Base-by-base conservation (phyloP, 768 basidiomycete genomes). In the Auricularia cornea region DNA sequence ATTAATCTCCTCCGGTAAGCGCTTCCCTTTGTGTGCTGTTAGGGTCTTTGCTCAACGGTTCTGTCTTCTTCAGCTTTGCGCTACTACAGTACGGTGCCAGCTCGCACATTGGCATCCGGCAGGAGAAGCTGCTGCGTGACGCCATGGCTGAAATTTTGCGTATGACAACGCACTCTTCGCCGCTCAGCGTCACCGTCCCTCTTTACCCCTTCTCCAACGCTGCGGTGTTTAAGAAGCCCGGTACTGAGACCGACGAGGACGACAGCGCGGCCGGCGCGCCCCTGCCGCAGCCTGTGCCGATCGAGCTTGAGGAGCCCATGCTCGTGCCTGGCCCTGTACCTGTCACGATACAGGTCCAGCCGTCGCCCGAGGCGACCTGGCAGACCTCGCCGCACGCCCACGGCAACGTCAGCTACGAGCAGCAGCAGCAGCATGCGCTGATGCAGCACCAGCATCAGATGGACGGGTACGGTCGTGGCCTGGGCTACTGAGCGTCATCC, bases 111-210 rank as follows among this genome's bases (percentile, higher is more conserved):
- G 91, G 91, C 67, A 84, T 84, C 33, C 90, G 91, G 29, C 92
- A 94, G 75, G 91, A 94, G 72, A 83, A 83, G 66, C 76, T 94
- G 26, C 77, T 94, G 18, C 91, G 92, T 69, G 89, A 87, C 3
- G 78, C 92, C 40, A 92, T 93, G 91, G 78, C 83, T 56, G 92
- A 92, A 70, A 92, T 93, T 64, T 85, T 93, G 35, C 81, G 86
- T 62, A 84, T 91, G 80, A 93, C 92, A 20, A 85, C 81, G 14
- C 90, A 92, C 72, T 86, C 88, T 70, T 84, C 85, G 67, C 90
- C 91, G 20, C 79, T 92, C 35, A 85, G 90, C 71, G 87, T 91
- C 63, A 88, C 88, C 33, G 81, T 92, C 20, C 90, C 90, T 3
- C 63, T 57, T 16, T 57, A 57, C 54, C 54, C 54, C 4, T 31